These are phyloP conservation scores for Ilex aquifolium DNA, from an alignment of 257 asterid genomes.

Conservation along the genomic window DNA sequence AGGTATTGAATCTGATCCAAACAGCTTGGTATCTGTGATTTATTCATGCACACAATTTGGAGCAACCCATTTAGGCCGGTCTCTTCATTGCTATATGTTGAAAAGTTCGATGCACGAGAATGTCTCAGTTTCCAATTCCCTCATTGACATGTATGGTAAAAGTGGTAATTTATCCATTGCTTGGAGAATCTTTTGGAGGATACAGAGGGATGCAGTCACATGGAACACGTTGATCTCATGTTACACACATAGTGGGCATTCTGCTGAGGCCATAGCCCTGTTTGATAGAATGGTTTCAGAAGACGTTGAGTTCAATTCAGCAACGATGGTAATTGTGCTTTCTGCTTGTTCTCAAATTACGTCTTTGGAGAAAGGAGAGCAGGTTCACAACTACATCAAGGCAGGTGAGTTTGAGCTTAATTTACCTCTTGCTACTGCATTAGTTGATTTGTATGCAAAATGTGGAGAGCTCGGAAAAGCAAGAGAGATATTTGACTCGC, in stretches of 20 bases:
- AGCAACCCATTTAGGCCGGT: slow-evolving; percentile 35
- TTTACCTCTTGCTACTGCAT: slow-evolving; percentile 52
- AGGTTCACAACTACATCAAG: slow-evolving; percentile 43
- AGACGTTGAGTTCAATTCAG: slow-evolving; percentile 44
- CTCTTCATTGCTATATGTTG: slow-evolving; percentile 54
- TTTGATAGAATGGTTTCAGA: slow-evolving; percentile 47
- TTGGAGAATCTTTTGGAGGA: slow-evolving; percentile 32
- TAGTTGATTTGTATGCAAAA: slow-evolving; percentile 75
- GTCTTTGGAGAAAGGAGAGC: slow-evolving; percentile 46
- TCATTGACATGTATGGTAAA: slow-evolving; percentile 65
- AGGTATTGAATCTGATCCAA: slow-evolving; percentile 34
- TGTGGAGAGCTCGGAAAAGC: slow-evolving; percentile 57
- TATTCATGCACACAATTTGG: slow-evolving; percentile 57
- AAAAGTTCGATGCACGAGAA: slow-evolving; percentile 31
- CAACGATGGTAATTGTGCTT: slow-evolving; percentile 51
- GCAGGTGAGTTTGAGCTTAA: slow-evolving; percentile 28
- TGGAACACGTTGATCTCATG: slow-evolving; percentile 70
- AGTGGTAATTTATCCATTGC: slow-evolving; percentile 38
- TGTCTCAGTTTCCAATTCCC: slow-evolving; percentile 53
- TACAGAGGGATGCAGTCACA: slow-evolving; percentile 37
- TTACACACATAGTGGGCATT: slow-evolving; percentile 35
- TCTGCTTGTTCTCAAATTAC: slow-evolving; percentile 62
- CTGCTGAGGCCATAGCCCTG: slow-evolving; percentile 40
- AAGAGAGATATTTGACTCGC: slow-evolving; percentile 49
- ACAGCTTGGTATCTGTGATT: slow-evolving; percentile 48